A percentile compares a stretch with the other conserved stretches of the same genome.
Conservation (phyloP, 768 basidiomycete genomes). For the Russula sp. region DNA sequence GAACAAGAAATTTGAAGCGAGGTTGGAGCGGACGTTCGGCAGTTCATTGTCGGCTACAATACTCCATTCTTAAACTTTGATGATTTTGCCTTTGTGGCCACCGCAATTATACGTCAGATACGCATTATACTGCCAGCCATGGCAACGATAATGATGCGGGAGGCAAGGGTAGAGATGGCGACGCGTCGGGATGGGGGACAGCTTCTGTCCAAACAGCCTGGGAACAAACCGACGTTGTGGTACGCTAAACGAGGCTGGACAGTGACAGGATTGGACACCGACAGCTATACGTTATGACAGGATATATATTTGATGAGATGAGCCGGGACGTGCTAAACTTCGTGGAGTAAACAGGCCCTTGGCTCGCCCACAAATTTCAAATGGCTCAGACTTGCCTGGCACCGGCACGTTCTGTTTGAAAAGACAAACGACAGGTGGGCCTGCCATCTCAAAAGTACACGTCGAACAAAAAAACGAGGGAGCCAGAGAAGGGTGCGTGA, state of each 20-base stretch:
- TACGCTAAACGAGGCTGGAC: neutral
- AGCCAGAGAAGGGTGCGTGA: neutral
- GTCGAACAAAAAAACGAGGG: neutral
- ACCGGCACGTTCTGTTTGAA: neutral
- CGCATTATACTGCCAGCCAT: neutral
- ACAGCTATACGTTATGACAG: neutral
- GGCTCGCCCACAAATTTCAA: neutral
- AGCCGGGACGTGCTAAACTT: neutral
- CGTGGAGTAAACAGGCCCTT: neutral
- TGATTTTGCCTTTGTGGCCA: neutral
- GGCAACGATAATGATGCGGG: neutral
- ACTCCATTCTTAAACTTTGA: neutral
- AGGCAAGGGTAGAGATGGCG: neutral
- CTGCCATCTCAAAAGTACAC: neutral
- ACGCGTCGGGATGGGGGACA: neutral
- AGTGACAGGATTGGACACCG: neutral
- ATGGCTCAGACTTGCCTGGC: neutral
- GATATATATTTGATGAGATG: neutral
- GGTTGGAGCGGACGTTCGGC: neutral
- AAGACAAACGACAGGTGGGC: neutral
- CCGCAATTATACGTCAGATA: neutral
- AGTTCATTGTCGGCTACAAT: neutral
- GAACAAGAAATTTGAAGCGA: neutral
- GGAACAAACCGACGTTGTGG: neutral
- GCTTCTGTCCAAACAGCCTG: neutral